These are phyloP conservation scores for Phytopythium boreale DNA, from an alignment of 352 stramenopile genomes.

Conservation along the genomic window DNA sequence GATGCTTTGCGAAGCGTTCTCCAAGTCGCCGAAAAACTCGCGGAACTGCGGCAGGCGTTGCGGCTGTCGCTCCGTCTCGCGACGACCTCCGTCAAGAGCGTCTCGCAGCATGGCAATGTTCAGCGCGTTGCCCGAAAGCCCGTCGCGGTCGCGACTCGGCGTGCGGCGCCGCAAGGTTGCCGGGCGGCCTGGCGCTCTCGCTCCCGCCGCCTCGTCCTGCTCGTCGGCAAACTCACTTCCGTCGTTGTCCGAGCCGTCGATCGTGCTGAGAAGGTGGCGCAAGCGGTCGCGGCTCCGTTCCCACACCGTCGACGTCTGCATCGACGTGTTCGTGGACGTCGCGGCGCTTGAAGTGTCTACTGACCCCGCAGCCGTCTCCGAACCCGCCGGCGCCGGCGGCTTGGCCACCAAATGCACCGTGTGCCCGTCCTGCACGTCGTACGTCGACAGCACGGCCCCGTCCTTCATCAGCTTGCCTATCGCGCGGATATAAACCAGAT, in stretches of 20 bases:
- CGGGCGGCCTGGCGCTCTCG: no score
- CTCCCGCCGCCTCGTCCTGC: background rate
- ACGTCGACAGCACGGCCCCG: slow-evolving; percentile 52
- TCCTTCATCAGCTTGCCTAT: slow-evolving; percentile 87
- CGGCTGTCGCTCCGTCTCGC: background rate
- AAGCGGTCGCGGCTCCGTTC: slow-evolving; percentile 21
- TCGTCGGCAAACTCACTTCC: background rate
- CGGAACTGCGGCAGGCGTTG: slow-evolving; percentile 33
- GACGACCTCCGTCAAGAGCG: slow-evolving; percentile 19
- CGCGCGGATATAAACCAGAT: no score
- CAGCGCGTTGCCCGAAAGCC: slow-evolving; percentile 35
- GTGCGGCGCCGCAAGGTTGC: background rate
- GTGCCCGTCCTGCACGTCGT: slow-evolving; percentile 90
- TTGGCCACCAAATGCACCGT: slow-evolving; percentile 91
- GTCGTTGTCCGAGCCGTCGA: slow-evolving; percentile 6
- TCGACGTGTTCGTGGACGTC: background rate
- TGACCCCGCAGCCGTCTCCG: background rate
- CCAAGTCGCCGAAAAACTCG: slow-evolving; percentile 36
- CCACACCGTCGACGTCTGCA: slow-evolving; percentile 11
- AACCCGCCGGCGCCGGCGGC: slow-evolving; percentile 8
- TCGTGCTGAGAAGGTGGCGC: slow-evolving; percentile 13
- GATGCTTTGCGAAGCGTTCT: slow-evolving; percentile 21
- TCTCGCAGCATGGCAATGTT: slow-evolving; percentile 63
- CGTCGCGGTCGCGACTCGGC: background rate
- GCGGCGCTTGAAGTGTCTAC: background rate